Evolutionary conservation across 108 stramenopile species (phyloP).

Genomic region (Fragilariopsis cylindrus): DNA sequence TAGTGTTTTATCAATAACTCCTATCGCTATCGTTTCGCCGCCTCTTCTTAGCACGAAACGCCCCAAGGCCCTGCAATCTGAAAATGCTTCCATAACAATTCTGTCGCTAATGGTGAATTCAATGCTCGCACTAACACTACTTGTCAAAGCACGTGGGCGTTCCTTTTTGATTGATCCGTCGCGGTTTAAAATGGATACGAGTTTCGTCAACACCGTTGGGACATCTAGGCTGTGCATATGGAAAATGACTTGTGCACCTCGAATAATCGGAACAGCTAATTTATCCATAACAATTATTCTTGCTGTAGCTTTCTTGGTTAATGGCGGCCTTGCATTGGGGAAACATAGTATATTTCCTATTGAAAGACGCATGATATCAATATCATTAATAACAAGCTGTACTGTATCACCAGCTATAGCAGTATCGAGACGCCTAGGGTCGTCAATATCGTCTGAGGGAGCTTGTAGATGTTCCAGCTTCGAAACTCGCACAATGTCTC

Average conservation of each 20-base stretch:
- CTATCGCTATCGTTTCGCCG: conserved; percentile 94
- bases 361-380: conserved; percentile 76
- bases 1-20: conserved; percentile 86
- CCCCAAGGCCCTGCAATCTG: conserved; percentile 95
- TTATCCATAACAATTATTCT: conserved; percentile 94
- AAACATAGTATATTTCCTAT: conserved; percentile 79
- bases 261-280: conserved; percentile 95
- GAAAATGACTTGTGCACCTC: conserved; percentile 82
- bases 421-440: conserved; percentile 37
- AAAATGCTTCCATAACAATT: conserved; percentile 90
- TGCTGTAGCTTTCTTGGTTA: conserved; percentile 73
- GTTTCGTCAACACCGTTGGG: conserved; percentile 61
- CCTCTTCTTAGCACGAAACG: conserved; percentile 95
- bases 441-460: conserved; percentile 30
- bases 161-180: conserved; percentile 74
- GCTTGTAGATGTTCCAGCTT: conserved; percentile 73
- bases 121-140: conserved; percentile 59
- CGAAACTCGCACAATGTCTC: conserved; percentile 66
- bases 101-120: conserved; percentile 78
- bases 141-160: conserved; percentile 68
- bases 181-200: conserved; percentile 75
- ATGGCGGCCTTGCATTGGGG: conserved; percentile 58
- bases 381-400: conserved; percentile 68
- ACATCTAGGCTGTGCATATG: conserved; percentile 86
- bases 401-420: conserved; percentile 91